A percentile compares a stretch with the other conserved stretches of the same genome.
phyloP scores from a whole-genome alignment of 208 protist species.

The Trypanosoma grayi region DNA sequence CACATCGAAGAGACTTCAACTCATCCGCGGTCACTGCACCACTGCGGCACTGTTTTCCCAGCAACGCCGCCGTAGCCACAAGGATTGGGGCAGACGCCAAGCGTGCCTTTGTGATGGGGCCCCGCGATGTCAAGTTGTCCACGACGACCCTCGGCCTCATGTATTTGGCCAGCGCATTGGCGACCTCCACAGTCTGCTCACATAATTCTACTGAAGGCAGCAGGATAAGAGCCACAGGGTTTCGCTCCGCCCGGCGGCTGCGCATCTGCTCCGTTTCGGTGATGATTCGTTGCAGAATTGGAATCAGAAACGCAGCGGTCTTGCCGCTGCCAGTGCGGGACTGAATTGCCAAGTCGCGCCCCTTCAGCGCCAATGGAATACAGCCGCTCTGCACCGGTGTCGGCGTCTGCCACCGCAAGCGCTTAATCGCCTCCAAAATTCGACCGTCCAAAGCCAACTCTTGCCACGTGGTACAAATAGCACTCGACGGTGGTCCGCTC shows the following conservation, averaged over 20 bases:
- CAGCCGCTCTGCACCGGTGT: constrained; percentile 94
- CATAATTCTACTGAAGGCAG: constrained; percentile 96
- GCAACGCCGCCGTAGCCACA: constrained; percentile 76
- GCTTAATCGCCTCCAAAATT: constrained; percentile 76
- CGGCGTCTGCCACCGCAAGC: constrained; percentile 83
- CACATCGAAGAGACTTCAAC: constrained; percentile 60
- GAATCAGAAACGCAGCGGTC: constrained; percentile 89
- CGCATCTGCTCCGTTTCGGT: constrained; percentile 65
- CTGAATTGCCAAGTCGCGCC: constrained; percentile 85
- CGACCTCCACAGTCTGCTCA: constrained; percentile 91
- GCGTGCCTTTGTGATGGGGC: constrained; percentile 53
- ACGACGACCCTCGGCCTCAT: constrained; percentile 75
- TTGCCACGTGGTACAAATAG: constrained; percentile 54
- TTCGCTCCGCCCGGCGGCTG: constrained; percentile 32
- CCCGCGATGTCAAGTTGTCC: constrained; percentile 75
- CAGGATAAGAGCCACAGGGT: constrained; percentile 92
- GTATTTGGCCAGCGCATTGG: constrained; percentile 65
- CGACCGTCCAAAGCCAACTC: constrained; percentile 77
- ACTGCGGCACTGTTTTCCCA: constrained; percentile 62
- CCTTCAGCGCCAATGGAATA: constrained; percentile 93
- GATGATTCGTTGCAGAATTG: constrained; percentile 82
- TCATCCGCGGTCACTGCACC: constrained; percentile 55
- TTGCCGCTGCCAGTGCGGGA: constrained; percentile 89
- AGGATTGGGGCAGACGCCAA: constrained; percentile 80
- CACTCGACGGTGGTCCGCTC: constrained; percentile 3